Evolutionary conservation across 2,329 filamentous ascomycete species (phyloP), one percentile per base, ranked within the genome.

Genomic region (Parastagonospora nodorum): DNA sequence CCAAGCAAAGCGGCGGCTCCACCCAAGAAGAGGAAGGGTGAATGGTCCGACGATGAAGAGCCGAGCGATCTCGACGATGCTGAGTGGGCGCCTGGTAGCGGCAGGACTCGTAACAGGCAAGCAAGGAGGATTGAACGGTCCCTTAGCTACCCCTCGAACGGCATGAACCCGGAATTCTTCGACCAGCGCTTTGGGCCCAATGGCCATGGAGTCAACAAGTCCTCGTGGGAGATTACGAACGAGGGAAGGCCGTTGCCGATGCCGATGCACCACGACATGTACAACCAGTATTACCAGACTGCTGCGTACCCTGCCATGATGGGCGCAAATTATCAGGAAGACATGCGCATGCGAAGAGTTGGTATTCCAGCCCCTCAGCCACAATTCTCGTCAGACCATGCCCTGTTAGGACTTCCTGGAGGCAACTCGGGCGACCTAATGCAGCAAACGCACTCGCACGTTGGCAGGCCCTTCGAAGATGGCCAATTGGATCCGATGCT

Each of bases 1-100:
- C 93, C 93, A 1, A 87, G 88, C 64, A 96, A 94, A 75, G 74
- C 79, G 12, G 76, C 78, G 43, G 68, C 66, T 10, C 60, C 74
- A 31, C 55, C 67, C 16, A 69, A 72, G 32, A 83, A 81, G 61
- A 80, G 82, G 60, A 84, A 82, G 60, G 67, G 68, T 47, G 69
- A 71, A 48, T 50, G 63, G 54, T 69, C 68, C 0, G 71, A 73
- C 5, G 71, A 75, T 8, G 74, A 74, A 40, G 72, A 75, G 45
- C 60, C 66, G 19, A 78, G 74, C 48, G 78, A 78, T 33, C 61
- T 76, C 10, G 77, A 75, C 12, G 74, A 76, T 50, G 55, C 58
- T 12, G 73, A 75, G 29, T 75, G 73, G 73, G 69, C 59, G 28
- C 71, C 68, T 30, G 61, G 66, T 9, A 58, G 61, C 43, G 55